Conservation (phyloP, 371 early-diverging fungal species). For the Circinella minor region DNA sequence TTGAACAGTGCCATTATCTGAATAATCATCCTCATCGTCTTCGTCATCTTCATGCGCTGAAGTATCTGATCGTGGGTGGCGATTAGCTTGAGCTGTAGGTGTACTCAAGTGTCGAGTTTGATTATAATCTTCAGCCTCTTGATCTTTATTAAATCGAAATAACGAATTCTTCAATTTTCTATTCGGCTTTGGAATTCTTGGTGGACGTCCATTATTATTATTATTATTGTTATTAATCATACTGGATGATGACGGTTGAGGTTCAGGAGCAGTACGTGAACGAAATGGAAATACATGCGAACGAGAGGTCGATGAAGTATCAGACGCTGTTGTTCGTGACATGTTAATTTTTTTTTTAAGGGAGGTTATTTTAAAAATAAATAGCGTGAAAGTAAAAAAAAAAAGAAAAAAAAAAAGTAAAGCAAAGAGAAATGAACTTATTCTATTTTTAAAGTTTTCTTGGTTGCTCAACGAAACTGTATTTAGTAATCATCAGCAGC, state of each 20-base stretch:
- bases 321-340: constrained; percentile 11
- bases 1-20: constrained; percentile 13
- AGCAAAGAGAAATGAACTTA: constrained; percentile 9
- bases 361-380: background rate
- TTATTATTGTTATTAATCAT: background rate
- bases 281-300: constrained; percentile 16
- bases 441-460: constrained; percentile 1
- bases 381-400: constrained; percentile 6
- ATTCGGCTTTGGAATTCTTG: constrained; percentile 7
- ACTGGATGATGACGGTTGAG: background rate
- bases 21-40: constrained; percentile 19
- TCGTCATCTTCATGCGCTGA: constrained; percentile 1
- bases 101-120: constrained; percentile 1
- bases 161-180: constrained; percentile 17
- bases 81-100: constrained; percentile 3
- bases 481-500: background rate
- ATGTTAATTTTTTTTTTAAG: background rate
- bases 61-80: background rate
- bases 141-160: constrained; percentile 15
- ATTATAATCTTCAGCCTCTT: background rate
- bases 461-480: background rate
- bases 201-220: background rate
- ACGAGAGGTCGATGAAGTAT: constrained; percentile 9
- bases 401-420: background rate
- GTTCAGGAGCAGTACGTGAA: constrained; percentile 13